Percentiles rank a stretch among this genome's conserved stretches.
Conservation (phyloP, 2,329 filamentous ascomycete genomes). For the Bipolaris cookei region DNA sequence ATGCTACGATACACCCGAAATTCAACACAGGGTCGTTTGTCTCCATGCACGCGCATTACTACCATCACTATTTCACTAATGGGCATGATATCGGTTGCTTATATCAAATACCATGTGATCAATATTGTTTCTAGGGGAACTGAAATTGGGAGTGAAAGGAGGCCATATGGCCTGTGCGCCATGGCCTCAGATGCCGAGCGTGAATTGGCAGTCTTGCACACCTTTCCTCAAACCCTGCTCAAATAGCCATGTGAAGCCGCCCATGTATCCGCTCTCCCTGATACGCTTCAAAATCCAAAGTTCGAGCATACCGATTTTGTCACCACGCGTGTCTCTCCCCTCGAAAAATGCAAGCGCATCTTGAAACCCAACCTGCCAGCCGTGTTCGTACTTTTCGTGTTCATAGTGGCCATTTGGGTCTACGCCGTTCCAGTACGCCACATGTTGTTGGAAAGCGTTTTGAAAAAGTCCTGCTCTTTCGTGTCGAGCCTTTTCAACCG, state of each 20-base stretch:
- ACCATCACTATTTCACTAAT: conserved; percentile 4
- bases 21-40: background rate
- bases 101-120: conserved; percentile 1
- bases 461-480: conserved; percentile 47
- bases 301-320: conserved; percentile 64
- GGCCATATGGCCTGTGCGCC: background rate
- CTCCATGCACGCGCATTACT: background rate
- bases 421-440: conserved; percentile 58
- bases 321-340: conserved; percentile 48
- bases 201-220: conserved; percentile 49
- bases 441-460: conserved; percentile 53
- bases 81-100: background rate
- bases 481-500: conserved; percentile 51
- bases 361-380: conserved; percentile 63
- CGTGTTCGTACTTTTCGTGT: conserved; percentile 61
- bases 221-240: conserved; percentile 58
- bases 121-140: background rate
- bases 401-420: conserved; percentile 56
- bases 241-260: conserved; percentile 59
- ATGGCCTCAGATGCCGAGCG: conserved; percentile 25
- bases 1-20: conserved; percentile 4
- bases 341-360: conserved; percentile 62
- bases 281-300: conserved; percentile 65
- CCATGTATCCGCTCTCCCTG: conserved; percentile 57
- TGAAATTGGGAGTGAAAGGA: conserved; percentile 1